Conservation (phyloP, 2,329 filamentous ascomycete species). For the Aspergillus thermomutatus region DNA sequence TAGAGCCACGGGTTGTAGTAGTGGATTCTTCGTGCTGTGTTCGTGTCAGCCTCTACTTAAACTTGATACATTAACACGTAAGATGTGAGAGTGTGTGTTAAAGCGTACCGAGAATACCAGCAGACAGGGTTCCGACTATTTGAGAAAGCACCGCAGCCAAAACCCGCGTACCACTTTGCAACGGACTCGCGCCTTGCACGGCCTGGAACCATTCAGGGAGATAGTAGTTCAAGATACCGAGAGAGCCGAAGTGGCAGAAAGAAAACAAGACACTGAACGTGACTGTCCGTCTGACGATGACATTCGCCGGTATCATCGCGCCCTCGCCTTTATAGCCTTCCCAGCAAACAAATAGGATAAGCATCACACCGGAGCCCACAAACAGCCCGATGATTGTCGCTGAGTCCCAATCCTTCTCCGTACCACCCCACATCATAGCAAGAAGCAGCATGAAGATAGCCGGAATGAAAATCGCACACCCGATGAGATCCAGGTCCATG, state of each 20-base stretch:
- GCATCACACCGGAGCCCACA: constrained; percentile 4
- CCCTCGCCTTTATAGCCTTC: constrained; percentile 1
- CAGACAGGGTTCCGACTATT: constrained; percentile 3
- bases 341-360: constrained; percentile 3
- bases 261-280: constrained; percentile 2
- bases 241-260: constrained; percentile 4
- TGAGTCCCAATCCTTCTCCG: constrained; percentile 16
- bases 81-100: neutral
- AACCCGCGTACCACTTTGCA: constrained; percentile 12
- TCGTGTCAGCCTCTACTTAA: no score
- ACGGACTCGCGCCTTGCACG: constrained; percentile 8
- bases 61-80: no score
- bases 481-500: constrained; percentile 19
- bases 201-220: constrained; percentile 18
- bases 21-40: neutral
- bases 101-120: constrained; percentile 2
- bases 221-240: constrained; percentile 14
- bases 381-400: constrained; percentile 25
- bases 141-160: constrained; percentile 12
- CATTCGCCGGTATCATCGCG: constrained; percentile 5
- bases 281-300: neutral
- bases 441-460: constrained; percentile 22
- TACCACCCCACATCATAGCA: constrained; percentile 24
- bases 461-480: constrained; percentile 20
- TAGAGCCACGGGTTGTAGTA: constrained; percentile 6